phyloP scores from a whole-genome alignment of 257 asterid genomes.

The Primulina eburnea region DNA sequence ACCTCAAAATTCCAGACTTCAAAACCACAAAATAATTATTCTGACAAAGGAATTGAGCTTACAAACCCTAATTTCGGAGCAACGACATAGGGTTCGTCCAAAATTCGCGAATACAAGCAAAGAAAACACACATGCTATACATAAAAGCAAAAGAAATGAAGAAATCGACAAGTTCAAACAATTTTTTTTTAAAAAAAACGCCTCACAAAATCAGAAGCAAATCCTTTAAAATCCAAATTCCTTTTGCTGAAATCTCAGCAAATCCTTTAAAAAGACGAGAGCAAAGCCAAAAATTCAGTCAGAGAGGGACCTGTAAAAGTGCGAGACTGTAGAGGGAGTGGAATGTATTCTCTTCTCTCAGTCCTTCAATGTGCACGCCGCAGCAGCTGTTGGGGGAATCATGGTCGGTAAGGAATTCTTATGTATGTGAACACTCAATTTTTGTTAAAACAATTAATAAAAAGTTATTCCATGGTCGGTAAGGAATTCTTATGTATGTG shows the following conservation, averaged over 20 bases:
- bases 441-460: no score
- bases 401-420: neutral
- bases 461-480: no score
- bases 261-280: conserved; percentile 5
- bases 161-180: neutral
- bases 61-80: conserved; percentile 31
- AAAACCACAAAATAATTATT: conserved; percentile 15
- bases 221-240: neutral
- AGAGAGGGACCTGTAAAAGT: neutral
- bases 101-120: conserved; percentile 20
- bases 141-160: neutral
- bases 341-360: neutral
- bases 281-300: neutral
- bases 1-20: neutral
- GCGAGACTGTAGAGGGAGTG: neutral
- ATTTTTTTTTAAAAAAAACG: neutral
- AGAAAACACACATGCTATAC: neutral
- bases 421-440: no score
- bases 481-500: no score
- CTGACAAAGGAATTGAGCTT: neutral
- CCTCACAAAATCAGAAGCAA: neutral
- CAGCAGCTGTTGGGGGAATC: neutral
- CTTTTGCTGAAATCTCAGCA: neutral
- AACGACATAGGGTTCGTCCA: conserved; percentile 15
- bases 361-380: neutral